Base-by-base conservation (phyloP, 1,284 basidiomycete species). In the Fereydounia khargensis region DNA sequence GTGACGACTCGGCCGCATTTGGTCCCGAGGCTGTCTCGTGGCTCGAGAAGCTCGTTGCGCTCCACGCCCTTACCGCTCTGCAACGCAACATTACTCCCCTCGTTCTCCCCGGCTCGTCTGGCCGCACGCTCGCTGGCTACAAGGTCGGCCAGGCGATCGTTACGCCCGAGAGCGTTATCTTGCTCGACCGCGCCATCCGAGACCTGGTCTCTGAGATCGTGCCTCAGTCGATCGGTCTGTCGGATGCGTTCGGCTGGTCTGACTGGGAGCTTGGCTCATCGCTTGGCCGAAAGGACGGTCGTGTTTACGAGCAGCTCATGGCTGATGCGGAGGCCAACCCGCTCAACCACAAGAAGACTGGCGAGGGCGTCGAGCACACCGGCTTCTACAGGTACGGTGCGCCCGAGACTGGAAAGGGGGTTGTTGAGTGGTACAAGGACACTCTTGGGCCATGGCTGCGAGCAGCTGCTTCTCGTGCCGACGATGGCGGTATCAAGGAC, bases 171-270 rank as follows among this genome's bases (percentile, higher is more conserved):
- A 77, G 81, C 1, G 80, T 83, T 3, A 78, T 80, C 21, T 72
- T 74, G 0, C 75, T 89, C 20, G 82, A 86, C 8, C 67, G 80
- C 22, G 78, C 81, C 1, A 82, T 88, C 47, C 77, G 82, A 22
- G 40, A 70, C 2, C 57, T 82, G 82, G 84, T 76, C 56, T 74
- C 18, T 21, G 78, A 80, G 33, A 66, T 89, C 8, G 71, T 88
- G 3, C 84, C 85, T 0, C 81, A 89, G 54, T 81, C 81, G 4
- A 83, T 89, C 43, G 85, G 83, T 0, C 76, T 89, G 27, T 83
- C 81, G 13, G 87, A 89, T 67, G 84, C 85, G 2, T 88, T 89
- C 68, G 85, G 84, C 0, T 86, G 86, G 70, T 80, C 82, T 0
- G 86, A 89, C 65, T 89, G 85, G 85, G 83, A 87, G 42, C 77